Conservation (phyloP, 768 basidiomycete genomes). For the Polyporus arcularius region DNA sequence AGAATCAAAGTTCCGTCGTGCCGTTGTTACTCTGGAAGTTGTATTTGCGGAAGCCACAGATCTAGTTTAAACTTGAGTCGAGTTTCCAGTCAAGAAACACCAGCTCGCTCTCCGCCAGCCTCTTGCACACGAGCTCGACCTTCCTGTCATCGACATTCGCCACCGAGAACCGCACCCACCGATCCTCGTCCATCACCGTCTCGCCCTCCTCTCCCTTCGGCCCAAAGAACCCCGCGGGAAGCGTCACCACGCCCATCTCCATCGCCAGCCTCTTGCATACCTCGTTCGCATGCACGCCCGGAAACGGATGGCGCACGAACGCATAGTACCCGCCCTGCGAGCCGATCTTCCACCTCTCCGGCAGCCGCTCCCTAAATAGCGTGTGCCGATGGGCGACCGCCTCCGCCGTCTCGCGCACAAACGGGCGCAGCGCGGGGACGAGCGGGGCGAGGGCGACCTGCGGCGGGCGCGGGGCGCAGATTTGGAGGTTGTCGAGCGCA, state of each 20-base stretch:
- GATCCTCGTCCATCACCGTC: conserved; percentile 42
- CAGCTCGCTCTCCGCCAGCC: conserved; percentile 43
- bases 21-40: too few relatives aligned
- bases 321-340: conserved; percentile 77
- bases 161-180: conserved; percentile 79
- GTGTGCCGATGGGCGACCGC: conserved; percentile 53
- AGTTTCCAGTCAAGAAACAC: conserved; percentile 41
- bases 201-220: conserved; percentile 27
- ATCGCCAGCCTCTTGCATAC: conserved; percentile 62
- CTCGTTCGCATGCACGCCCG: conserved; percentile 43
- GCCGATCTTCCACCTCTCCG: conserved; percentile 59
- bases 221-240: conserved; percentile 68
- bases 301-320: conserved; percentile 71
- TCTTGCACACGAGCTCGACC: conserved; percentile 51
- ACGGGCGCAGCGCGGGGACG: conserved; percentile 51
- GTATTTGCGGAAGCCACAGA: too few relatives aligned
- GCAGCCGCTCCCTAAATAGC: conserved; percentile 54
- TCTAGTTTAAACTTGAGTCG: conserved; percentile 6
- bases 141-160: conserved; percentile 75
- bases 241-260: conserved; percentile 62
- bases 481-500: conserved; percentile 79
- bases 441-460: conserved; percentile 66
- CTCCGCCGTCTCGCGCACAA: conserved; percentile 51
- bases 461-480: conserved; percentile 73
- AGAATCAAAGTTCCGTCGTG: too few relatives aligned